A percentile compares a stretch with the other conserved stretches of the same genome.
Conservation (phyloP, 805 yeast genomes). For the Candida namnaoensis region DNA sequence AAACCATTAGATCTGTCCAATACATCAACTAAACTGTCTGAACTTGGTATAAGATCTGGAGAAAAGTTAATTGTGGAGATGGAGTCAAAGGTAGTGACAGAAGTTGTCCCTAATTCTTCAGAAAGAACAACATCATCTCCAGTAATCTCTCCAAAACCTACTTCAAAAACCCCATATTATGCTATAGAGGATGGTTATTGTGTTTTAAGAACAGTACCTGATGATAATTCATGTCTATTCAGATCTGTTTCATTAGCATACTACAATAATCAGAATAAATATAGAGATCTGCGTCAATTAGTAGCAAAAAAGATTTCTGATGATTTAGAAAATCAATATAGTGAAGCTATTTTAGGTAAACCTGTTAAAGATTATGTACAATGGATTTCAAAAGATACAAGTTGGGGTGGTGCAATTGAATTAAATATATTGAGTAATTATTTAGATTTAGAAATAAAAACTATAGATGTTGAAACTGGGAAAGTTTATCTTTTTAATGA, state of each 20-base stretch:
- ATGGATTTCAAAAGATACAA: constrained; percentile 52
- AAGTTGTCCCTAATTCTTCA: too few species aligned
- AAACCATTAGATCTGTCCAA: constrained; percentile 26
- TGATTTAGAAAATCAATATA: constrained; percentile 34
- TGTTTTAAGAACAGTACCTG: constrained; percentile 52
- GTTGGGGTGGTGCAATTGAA: constrained; percentile 87
- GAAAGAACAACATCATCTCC: too few species aligned
- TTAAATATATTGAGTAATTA: constrained; percentile 49
- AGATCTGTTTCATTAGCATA: constrained; percentile 51
- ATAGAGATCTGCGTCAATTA: constrained; percentile 39
- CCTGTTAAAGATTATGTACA: constrained; percentile 35
- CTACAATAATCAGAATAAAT: constrained; percentile 32
- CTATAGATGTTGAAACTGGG: constrained; percentile 59
- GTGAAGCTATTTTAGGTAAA: constrained; percentile 50
- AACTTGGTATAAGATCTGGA: constrained; percentile 44
- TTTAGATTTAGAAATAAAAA: constrained; percentile 42
- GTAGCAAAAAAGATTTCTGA: constrained; percentile 37
- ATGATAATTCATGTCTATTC: constrained; percentile 74
- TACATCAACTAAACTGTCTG: constrained; percentile 18
- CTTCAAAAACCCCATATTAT: constrained; percentile 4
- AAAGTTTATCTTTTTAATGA: constrained; percentile 45
- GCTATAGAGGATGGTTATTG: constrained; percentile 22
- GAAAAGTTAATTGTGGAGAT: constrained; percentile 42
- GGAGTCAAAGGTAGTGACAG: too few species aligned
- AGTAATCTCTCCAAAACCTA: constrained; percentile 1